Base-by-base conservation (phyloP, 495 filamentous ascomycete species). In the Astrothelium macrocarpum region DNA sequence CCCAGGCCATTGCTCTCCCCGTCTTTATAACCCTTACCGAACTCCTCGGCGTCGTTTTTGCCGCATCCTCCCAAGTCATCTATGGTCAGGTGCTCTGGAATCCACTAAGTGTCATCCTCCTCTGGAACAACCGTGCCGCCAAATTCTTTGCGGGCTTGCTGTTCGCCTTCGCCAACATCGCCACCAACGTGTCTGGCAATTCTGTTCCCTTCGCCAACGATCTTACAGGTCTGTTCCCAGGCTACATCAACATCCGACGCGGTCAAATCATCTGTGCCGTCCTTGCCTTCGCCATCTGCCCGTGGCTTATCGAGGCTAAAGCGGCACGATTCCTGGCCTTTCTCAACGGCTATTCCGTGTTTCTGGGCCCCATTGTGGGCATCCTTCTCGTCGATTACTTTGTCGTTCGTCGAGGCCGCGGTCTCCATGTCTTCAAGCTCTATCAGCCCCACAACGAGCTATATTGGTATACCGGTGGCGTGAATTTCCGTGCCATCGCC, bases 331-430 rank as follows among this genome's bases (percentile, higher is more conserved):
- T 87, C 70, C 78, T 87, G 10, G 78, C 78, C 45, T 87, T 87
- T 71, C 79, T 87, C 73, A 70, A 70, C 12, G 77, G 76, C 20
- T 81, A 80, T 64, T 68, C 77, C 16, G 81, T 89, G 32, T 89
- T 90, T 74, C 78, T 90, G 1, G 86, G 82, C 0, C 86, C 87
- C 0, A 83, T 90, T 58, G 84, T 82, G 11, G 83, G 82, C 14
- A 85, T 89, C 63, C 81, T 90, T 74, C 72, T 82, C 0, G 78
- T 78, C 32, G 87, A 90, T 67, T 89, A 81, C 72, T 90, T 84
- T 84, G 67, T 87, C 59, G 73, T 90, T 5, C 60, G 64, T 12
- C 84, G 87, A 64, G 71, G 68, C n/a, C 70, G 77, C 31, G 78
- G 80, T 49, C 84, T 85, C 68, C 83, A 89, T 68, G 77, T 82